A percentile compares a stretch with the other conserved stretches of the same genome.
Evolutionary conservation across 2,329 filamentous ascomycete species (phyloP).

Genomic region (Eutypa lata): DNA sequence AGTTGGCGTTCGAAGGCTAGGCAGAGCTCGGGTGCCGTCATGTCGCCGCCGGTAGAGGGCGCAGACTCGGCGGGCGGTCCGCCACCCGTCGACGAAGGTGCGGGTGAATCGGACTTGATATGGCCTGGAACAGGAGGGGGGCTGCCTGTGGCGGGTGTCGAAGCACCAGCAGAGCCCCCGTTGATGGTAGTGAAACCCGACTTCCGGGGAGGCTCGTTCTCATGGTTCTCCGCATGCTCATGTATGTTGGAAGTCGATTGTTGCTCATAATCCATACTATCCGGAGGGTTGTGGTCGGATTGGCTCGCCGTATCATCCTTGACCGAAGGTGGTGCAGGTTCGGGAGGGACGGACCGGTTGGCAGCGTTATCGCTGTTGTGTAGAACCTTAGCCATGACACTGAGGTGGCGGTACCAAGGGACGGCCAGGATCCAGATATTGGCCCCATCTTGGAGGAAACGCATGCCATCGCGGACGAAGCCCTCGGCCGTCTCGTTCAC

Average conservation of each 20-base stretch:
- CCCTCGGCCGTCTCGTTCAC: slow-evolving; percentile 54
- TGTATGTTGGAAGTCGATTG: slow-evolving; percentile 30
- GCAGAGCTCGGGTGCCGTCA: slow-evolving; percentile 58
- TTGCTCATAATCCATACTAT: slow-evolving; percentile 58
- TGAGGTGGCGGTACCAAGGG: slow-evolving; percentile 58
- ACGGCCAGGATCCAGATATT: slow-evolving; percentile 59
- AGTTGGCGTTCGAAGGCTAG: slow-evolving; percentile 58
- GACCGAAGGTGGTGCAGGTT: slow-evolving; percentile 35
- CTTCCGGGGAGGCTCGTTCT: slow-evolving; percentile 53
- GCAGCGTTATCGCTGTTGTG: slow-evolving; percentile 46
- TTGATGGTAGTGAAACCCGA: slow-evolving; percentile 59
- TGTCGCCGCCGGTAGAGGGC: slow-evolving; percentile 38
- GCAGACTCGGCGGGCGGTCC: slow-evolving; percentile 18
- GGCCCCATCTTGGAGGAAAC: slow-evolving; percentile 56
- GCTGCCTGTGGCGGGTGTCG: slow-evolving; percentile 45
- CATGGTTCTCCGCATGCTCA: slow-evolving; percentile 39
- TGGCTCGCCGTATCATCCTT: slow-evolving; percentile 57
- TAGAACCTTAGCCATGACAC: slow-evolving; percentile 60
- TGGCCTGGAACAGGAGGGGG: slow-evolving; percentile 36
- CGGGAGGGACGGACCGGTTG: slow-evolving; percentile 26
- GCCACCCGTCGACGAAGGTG: slow-evolving; percentile 22
- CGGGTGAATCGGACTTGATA: slow-evolving; percentile 35
- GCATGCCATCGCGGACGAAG: slow-evolving; percentile 57
- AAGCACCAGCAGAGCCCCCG: slow-evolving; percentile 48
- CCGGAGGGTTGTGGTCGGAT: slow-evolving; percentile 48